phyloP scores from a whole-genome alignment of 192 early-diverging fungal species.

The Oehlia diaphana region DNA sequence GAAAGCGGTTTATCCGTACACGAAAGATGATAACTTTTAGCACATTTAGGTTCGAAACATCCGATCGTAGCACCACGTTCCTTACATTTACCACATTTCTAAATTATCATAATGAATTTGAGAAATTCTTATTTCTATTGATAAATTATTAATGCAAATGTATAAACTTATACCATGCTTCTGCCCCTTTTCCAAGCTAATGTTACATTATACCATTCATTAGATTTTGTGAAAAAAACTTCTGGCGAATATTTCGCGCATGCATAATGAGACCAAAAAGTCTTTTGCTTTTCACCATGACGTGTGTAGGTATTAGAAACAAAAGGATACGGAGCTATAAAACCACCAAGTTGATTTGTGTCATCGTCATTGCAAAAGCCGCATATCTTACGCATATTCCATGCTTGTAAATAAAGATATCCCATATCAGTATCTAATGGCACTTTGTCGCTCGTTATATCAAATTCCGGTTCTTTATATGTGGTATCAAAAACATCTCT shows the following conservation, averaged over 20 bases:
- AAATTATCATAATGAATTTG: background rate
- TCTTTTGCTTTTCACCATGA: conserved; percentile 53
- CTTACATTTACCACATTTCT: conserved; percentile 74
- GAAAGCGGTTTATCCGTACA: conserved; percentile 73
- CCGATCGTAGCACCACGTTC: conserved; percentile 84
- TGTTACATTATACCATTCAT: conserved; percentile 85
- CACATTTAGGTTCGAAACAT: conserved; percentile 84
- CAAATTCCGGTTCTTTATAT: conserved; percentile 32
- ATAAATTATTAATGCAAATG: background rate
- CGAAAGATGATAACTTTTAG: conserved; percentile 77
- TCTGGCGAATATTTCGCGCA: conserved; percentile 87
- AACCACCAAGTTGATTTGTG: conserved; percentile 43
- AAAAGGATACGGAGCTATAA: conserved; percentile 67
- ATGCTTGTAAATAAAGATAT: conserved; percentile 49
- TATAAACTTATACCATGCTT: conserved; percentile 55
- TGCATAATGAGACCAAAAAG: conserved; percentile 84
- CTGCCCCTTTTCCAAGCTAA: conserved; percentile 71
- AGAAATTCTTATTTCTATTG: background rate
- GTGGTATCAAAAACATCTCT: conserved; percentile 54
- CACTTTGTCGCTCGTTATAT: conserved; percentile 35
- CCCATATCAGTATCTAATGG: conserved; percentile 49
- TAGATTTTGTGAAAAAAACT: conserved; percentile 66
- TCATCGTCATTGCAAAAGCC: conserved; percentile 72
- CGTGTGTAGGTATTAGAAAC: conserved; percentile 50
- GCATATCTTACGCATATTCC: conserved; percentile 57